Base-by-base conservation (phyloP, 345 rosid species). In the Salix udensis region DNA sequence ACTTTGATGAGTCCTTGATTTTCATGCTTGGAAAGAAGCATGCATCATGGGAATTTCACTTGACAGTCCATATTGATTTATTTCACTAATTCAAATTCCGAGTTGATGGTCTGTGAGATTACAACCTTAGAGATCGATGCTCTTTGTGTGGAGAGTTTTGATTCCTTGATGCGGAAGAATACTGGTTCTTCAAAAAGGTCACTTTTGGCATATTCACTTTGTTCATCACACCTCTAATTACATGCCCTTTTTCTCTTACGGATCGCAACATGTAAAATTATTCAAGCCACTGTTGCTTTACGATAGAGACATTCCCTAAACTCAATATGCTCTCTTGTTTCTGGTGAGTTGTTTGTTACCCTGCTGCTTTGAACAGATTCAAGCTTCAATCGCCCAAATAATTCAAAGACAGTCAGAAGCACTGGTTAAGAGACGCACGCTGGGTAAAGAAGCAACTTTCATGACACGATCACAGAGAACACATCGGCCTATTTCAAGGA, bases 351-450 rank as follows among this genome's bases (percentile, higher is more conserved):
- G 14, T 69, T 78, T 74, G 36, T 14, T 65, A 7, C 6, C 64
- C 77, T 69, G 44, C 36, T 80, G 74, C 77, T 8, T 79, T 82
- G 74, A 84, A 76, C 83, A 95, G 98, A 90, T 95, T 82, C 98
- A 95, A 91, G 96, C 77, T 82, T 90, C 97, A 67, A 95, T 95
- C 80, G 98, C 98, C 60, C 89, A 91, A 83, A 86, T 93, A 80
- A 84, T 89, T 36, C 92, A 87, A 80, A 80, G 88, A 52, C 98
- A 95, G 79, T 87, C 98, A 52, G 94, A 91, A 81, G 96, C 94
- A 75, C 81, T 93, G 4, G 90, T 74, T 67, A 91, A 85, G 85
- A 88, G 87, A 80, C 96, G 85, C 60, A 53, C 91, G 23, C 24
- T 58, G 34, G 91, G 91, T 64, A 94, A 91, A 86, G 96, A 91